A percentile compares a stretch with the other conserved stretches of the same genome.
Conservation (phyloP, 179 eudicot genomes). For the Corrigiola litoralis region DNA sequence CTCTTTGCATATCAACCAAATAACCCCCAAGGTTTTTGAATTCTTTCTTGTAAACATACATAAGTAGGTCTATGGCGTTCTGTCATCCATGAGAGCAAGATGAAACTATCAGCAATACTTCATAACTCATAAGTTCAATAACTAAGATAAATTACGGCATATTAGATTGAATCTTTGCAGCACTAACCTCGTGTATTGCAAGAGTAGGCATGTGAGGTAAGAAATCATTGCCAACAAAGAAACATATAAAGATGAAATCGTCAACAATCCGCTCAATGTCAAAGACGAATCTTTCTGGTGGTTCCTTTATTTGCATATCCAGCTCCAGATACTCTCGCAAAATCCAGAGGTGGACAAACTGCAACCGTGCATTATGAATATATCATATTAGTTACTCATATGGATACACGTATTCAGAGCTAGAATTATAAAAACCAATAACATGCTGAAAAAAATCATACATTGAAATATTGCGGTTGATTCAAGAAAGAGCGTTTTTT, state of each 20-base stretch:
- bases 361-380: neutral
- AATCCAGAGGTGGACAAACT: conserved; percentile 68
- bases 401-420: neutral
- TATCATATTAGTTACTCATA: neutral
- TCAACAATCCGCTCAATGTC: conserved; percentile 58
- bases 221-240: conserved; percentile 71
- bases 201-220: conserved; percentile 62
- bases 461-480: conserved; percentile 10
- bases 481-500: neutral
- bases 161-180: neutral
- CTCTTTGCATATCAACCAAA: conserved; percentile 47
- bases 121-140: neutral
- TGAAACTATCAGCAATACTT: neutral
- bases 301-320: conserved; percentile 38
- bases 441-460: no score
- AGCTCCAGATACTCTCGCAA: conserved; percentile 61
- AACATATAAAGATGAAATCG: conserved; percentile 69
- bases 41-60: conserved; percentile 48
- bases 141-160: neutral
- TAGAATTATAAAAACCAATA: neutral
- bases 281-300: conserved; percentile 34
- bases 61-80: conserved; percentile 49
- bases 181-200: conserved; percentile 55
- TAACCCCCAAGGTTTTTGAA: conserved; percentile 52
- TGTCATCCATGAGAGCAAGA: conserved; percentile 10